phyloP scores from a whole-genome alignment of 164 flowering plant genomes.

The Umbilicus rupestris region DNA sequence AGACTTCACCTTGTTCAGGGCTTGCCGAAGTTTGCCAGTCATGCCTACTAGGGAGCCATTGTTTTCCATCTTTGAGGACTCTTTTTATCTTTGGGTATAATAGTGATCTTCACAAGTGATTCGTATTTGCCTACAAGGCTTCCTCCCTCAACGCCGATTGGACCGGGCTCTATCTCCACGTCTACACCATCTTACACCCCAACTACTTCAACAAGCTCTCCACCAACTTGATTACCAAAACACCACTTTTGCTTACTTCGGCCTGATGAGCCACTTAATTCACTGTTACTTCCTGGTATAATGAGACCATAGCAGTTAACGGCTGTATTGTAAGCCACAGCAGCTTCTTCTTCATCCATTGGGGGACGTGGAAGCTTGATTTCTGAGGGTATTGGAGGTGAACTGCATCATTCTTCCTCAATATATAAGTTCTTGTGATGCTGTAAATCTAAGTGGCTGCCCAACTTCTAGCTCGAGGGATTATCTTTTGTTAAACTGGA shows the following conservation, averaged over 20 bases:
- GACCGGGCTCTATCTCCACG: constrained; percentile 95
- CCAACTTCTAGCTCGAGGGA: constrained; percentile 93
- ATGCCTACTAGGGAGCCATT: constrained; percentile 44
- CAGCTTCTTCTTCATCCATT: constrained; percentile 94
- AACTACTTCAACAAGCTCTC: constrained; percentile 79
- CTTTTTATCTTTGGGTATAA: constrained; percentile 85
- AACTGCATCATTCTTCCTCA: constrained; percentile 76
- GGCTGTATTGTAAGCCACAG: constrained; percentile 75
- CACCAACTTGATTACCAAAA: constrained; percentile 92
- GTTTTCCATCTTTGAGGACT: constrained; percentile 30
- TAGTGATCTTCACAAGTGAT: constrained; percentile 72
- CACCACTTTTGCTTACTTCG: constrained; percentile 40
- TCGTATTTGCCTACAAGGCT: constrained; percentile 98
- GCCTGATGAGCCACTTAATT: constrained; percentile 15
- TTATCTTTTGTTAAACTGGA: constrained; percentile 81
- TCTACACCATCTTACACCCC: constrained; percentile 93
- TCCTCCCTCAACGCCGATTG: constrained; percentile 91
- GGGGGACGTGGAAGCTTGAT: constrained; percentile 72
- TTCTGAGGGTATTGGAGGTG: constrained; percentile 52
- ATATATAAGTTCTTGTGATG: constrained; percentile 81
- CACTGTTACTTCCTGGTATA: constrained; percentile 21
- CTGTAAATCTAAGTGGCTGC: constrained; percentile 90
- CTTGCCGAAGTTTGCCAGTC: constrained; percentile 68
- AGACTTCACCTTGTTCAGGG: constrained; percentile 69
- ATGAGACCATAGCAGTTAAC: constrained; percentile 63